Evolutionary conservation across 2,329 filamentous ascomycete genomes (phyloP).

Genomic region (Catunica adiposa): DNA sequence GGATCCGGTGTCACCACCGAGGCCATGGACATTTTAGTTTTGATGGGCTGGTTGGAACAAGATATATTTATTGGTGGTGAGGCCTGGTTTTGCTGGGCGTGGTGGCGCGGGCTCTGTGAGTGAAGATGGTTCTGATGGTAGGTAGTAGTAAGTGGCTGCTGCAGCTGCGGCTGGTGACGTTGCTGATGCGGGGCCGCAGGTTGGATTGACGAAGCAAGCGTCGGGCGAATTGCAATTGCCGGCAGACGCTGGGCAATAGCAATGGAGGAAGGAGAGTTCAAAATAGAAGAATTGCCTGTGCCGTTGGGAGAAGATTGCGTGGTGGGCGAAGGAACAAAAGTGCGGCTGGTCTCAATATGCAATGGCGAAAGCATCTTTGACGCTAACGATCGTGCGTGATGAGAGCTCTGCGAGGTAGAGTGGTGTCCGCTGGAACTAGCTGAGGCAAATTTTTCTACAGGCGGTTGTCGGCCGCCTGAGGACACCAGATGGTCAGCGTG

Average conservation of each 20-base stretch:
- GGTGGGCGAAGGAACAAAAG: constrained; percentile 5
- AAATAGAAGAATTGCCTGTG: not conserved
- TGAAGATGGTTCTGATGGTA: constrained; percentile 13
- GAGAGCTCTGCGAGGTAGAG: not conserved
- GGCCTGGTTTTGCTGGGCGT: constrained; percentile 6
- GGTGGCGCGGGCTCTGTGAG: constrained; percentile 18
- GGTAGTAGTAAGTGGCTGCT: not conserved
- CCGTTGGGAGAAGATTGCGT: not conserved
- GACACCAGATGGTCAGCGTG: constrained; percentile 3
- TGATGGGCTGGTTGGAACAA: constrained; percentile 14
- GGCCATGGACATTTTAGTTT: constrained; percentile 30
- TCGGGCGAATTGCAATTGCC: constrained; percentile 13
- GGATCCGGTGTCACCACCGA: constrained; percentile 28
- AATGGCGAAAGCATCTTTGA: not conserved
- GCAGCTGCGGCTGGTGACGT: not conserved
- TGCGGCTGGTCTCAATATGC: constrained; percentile 4
- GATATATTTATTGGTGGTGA: constrained; percentile 22
- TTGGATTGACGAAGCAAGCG: constrained; percentile 7
- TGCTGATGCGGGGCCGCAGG: not conserved
- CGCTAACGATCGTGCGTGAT: no score
- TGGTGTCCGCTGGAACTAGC: not conserved
- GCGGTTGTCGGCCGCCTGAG: constrained; percentile 4
- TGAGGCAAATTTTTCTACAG: constrained; percentile 14
- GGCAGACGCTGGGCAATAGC: constrained; percentile 9
- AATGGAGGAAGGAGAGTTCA: not conserved